Evolutionary conservation across 371 early-diverging fungal species (phyloP).

Genomic region (Syncephalis fuscata): DNA sequence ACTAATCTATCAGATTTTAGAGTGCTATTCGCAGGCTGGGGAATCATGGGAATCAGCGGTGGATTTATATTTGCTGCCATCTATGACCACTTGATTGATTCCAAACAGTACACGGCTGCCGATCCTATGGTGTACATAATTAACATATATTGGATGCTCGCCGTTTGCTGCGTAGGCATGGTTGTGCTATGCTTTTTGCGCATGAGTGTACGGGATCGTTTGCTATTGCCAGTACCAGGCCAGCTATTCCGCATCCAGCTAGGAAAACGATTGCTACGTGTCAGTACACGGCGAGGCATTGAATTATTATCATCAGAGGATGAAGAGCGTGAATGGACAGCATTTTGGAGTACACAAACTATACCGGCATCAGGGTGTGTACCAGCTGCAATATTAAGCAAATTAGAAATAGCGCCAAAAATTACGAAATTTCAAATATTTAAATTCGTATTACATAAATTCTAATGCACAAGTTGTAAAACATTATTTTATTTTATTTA

Average conservation of each 20-base stretch:
- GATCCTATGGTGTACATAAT: constrained; percentile 6
- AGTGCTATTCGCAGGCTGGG: too few species aligned
- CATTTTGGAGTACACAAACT: background rate
- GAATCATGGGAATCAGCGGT: too few species aligned
- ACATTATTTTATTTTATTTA: too few species aligned
- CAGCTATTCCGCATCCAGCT: background rate
- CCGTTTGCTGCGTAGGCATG: background rate
- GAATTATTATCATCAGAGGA: constrained; percentile 7
- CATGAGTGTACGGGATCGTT: background rate
- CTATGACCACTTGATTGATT: background rate
- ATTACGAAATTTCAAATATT: too few species aligned
- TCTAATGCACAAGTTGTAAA: too few species aligned
- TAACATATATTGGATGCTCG: background rate
- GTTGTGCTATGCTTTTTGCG: background rate
- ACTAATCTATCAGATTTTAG: too few species aligned
- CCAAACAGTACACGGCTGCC: background rate
- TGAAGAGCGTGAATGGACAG: constrained; percentile 14
- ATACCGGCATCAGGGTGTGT: too few species aligned
- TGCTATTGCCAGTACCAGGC: background rate
- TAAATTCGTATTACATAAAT: too few species aligned
- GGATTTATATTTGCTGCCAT: too few species aligned
- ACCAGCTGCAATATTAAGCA: too few species aligned
- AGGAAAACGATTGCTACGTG: background rate
- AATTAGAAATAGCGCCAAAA: too few species aligned
- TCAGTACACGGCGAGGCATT: constrained; percentile 4